These are phyloP conservation scores for Cladophialophora chaetospira DNA, from an alignment of 2,329 filamentous ascomycete genomes.

Conservation along the genomic window DNA sequence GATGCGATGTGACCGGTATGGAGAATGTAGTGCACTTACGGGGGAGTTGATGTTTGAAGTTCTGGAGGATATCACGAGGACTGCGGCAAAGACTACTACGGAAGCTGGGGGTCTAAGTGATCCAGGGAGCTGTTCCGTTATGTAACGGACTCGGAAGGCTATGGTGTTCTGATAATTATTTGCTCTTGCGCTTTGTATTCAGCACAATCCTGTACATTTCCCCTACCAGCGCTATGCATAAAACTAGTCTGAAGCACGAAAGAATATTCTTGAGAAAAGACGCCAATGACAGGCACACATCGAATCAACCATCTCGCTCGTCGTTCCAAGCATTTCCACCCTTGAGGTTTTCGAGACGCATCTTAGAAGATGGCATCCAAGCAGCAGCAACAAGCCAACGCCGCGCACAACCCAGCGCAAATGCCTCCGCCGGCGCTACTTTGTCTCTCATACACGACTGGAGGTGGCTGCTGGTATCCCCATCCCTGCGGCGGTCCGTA, in stretches of 20 bases:
- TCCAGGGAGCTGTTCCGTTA: constrained; percentile 43
- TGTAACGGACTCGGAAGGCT: constrained; percentile 36
- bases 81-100: constrained; percentile 61
- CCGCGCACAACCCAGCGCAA: constrained; percentile 51
- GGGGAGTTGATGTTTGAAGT: constrained; percentile 62
- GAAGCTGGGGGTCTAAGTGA: constrained; percentile 53
- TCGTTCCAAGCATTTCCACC: too few species aligned
- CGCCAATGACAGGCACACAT: background rate
- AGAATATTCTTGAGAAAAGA: background rate
- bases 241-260: background rate
- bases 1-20: constrained; percentile 63
- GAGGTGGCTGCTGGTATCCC: constrained; percentile 39
- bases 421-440: constrained; percentile 41
- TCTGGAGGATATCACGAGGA: constrained; percentile 61
- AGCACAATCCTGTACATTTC: background rate
- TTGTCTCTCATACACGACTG: constrained; percentile 42
- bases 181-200: too few species aligned
- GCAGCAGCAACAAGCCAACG: constrained; percentile 53
- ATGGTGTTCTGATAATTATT: too few species aligned
- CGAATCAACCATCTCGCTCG: too few species aligned
- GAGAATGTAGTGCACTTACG: constrained; percentile 63
- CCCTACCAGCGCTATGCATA: constrained; percentile 5
- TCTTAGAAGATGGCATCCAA: constrained; percentile 49
- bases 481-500: constrained; percentile 25
- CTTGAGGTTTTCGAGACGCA: too few species aligned